Conservation (phyloP, 805 yeast species). For the Gaillardinia entomophila region DNA sequence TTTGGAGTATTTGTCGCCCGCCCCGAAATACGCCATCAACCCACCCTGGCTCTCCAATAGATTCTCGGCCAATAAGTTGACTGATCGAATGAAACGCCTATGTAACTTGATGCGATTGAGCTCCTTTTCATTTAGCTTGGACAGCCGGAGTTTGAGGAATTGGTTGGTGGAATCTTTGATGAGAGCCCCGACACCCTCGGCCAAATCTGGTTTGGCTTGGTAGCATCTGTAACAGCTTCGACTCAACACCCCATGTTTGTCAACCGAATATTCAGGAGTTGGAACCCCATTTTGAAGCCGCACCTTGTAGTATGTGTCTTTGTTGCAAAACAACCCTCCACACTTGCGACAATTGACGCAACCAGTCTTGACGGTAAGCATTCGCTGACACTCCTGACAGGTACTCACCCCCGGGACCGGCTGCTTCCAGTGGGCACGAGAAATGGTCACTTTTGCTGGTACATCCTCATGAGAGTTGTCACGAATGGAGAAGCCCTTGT, state of each 20-base stretch:
- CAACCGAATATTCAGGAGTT: conserved; percentile 24
- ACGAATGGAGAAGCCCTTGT: conserved; percentile 27
- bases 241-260: conserved; percentile 54
- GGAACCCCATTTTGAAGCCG: conserved; percentile 44
- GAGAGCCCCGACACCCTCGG: conserved; percentile 40
- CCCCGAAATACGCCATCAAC: neutral
- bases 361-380: conserved; percentile 48
- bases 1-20: conserved; percentile 2
- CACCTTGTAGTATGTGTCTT: conserved; percentile 52
- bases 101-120: conserved; percentile 55
- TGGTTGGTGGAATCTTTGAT: conserved; percentile 42
- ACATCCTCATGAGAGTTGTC: conserved; percentile 10
- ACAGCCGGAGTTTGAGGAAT: too few species aligned
- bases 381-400: conserved; percentile 44
- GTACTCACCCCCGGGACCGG: conserved; percentile 33
- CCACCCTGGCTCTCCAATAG: conserved; percentile 3
- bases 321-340: conserved; percentile 64
- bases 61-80: conserved; percentile 17
- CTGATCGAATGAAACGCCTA: conserved; percentile 50
- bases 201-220: conserved; percentile 46
- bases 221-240: conserved; percentile 67
- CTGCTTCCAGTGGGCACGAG: conserved; percentile 55
- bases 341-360: conserved; percentile 70
- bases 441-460: conserved; percentile 25
- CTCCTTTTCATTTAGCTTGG: conserved; percentile 44